Evolutionary conservation across 2,329 filamentous ascomycete species (phyloP).

Genomic region (Sclerotinia spermophila): DNA sequence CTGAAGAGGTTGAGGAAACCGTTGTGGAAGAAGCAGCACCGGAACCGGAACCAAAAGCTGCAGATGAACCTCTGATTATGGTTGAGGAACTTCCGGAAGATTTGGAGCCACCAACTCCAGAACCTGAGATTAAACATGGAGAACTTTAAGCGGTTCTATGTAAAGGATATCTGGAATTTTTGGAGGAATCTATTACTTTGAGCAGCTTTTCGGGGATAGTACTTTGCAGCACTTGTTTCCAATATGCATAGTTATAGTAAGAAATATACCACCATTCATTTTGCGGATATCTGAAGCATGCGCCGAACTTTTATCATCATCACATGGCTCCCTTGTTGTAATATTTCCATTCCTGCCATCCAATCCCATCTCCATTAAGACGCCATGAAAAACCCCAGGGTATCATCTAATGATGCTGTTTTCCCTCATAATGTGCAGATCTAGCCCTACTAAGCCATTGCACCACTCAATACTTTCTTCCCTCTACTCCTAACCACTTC

Average conservation of each 20-base stretch:
- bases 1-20: conserved; percentile 43
- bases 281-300: not conserved
- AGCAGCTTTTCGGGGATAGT: not conserved
- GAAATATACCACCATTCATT: conserved; percentile 1
- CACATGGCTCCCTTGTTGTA: not conserved
- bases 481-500: conserved; percentile 71
- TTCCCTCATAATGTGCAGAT: not conserved
- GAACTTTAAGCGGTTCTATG: conserved; percentile 14
- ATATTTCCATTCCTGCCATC: not conserved
- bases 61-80: conserved; percentile 15
- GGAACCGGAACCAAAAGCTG: conserved; percentile 22
- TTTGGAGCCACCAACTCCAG: conserved; percentile 10
- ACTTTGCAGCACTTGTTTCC: not conserved
- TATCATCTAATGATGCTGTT: conserved; percentile 20
- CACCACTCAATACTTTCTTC: conserved; percentile 55
- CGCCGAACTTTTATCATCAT: not conserved
- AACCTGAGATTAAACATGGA: conserved; percentile 19
- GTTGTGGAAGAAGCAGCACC: conserved; percentile 40
- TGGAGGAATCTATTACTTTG: not conserved
- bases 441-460: not conserved
- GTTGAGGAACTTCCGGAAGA: conserved; percentile 9
- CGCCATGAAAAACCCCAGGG: conserved; percentile 21
- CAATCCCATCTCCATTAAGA: conserved; percentile 1
- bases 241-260: not conserved
- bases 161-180: not conserved